A percentile compares a stretch with the other conserved stretches of the same genome.
Conservation (phyloP, 495 filamentous ascomycete species). For the Penicillium daleae region DNA sequence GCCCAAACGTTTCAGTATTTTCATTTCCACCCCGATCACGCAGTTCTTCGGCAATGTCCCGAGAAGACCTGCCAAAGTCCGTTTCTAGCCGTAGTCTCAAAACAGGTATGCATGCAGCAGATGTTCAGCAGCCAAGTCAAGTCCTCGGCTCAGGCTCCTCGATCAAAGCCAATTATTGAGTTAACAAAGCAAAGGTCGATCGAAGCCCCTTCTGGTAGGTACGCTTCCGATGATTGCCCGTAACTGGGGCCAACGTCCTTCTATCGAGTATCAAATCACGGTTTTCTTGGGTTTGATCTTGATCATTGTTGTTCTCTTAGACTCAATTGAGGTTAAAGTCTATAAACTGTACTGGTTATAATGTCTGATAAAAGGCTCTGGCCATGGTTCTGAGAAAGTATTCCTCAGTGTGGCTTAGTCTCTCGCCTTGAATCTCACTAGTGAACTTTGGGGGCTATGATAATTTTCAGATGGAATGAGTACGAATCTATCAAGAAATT, state of each 20-base stretch:
- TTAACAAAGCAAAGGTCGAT: not conserved
- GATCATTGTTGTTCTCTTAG: not conserved
- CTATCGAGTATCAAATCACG: not conserved
- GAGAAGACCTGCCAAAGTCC: not conserved
- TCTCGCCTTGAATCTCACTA: not conserved
- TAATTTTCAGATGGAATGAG: too few species aligned
- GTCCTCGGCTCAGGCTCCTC: not conserved
- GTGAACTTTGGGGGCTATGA: too few species aligned
- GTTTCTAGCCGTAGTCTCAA: not conserved
- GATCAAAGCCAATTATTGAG: not conserved
- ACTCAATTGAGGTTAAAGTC: not conserved
- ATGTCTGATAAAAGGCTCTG: not conserved
- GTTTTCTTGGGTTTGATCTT: not conserved
- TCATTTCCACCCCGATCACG: too few species aligned
- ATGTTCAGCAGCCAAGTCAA: not conserved
- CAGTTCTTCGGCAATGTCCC: not conserved
- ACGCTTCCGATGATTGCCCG: too few species aligned
- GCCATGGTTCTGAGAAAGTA: not conserved
- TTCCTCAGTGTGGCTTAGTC: not conserved
- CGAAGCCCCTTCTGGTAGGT: too few species aligned
- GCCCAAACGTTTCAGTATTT: not conserved
- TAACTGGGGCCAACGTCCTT: too few species aligned
- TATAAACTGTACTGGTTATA: not conserved
- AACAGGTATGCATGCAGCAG: not conserved
- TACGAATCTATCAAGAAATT: too few species aligned